Evolutionary conservation across 2,329 filamentous ascomycete species (phyloP), one percentile per base, ranked within the genome.

Genomic region (Fusarium floridanum): DNA sequence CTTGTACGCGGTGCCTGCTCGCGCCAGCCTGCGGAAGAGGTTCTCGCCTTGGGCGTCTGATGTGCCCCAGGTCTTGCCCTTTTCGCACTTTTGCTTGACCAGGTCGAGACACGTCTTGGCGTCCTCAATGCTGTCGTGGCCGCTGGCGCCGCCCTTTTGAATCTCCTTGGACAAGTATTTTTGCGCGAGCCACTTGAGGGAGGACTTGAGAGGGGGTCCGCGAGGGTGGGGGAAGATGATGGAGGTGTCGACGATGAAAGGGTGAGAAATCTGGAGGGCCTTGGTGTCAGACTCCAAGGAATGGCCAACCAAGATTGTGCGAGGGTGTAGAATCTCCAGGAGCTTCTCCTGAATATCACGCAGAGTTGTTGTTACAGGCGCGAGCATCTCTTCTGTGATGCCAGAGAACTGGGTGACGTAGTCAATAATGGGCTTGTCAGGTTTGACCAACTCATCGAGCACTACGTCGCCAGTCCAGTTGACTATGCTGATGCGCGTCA

Each of bases 21-120:
- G 88, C 5, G 88, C 89, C 5, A 99, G 88, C 11, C 96, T 91
- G 76, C 92, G 93, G 86, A 98, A 99, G 60, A 99, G 91, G 76
- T 95, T 96, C 84, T 99, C 97, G 45, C 91, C 92, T 55, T 91
- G 92, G 2, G 91, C 88, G 50, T 97, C 95, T 60, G 91, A 91
- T 0, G 92, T 93, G 39, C 95, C 97, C 94, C 95, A 99, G 27
- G 87, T 84, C 74, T 93, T 94, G 45, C 97, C 97, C 83, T 94
- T 97, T 82, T 98, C 95, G 82, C 96, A 98, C 82, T 99, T 99
- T 80, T 96, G 92, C 83, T 97, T 97, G 57, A 98, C 91, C 2
- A 99, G 91, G 78, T 98, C 95, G 16, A 99, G 91, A 74, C 95
- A 97, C 4, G 97, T 95, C 74, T 89, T 92, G 16, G 97, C 95